Conservation (phyloP, 176 grass and related monocot genomes). For the Leersia perrieri region DNA sequence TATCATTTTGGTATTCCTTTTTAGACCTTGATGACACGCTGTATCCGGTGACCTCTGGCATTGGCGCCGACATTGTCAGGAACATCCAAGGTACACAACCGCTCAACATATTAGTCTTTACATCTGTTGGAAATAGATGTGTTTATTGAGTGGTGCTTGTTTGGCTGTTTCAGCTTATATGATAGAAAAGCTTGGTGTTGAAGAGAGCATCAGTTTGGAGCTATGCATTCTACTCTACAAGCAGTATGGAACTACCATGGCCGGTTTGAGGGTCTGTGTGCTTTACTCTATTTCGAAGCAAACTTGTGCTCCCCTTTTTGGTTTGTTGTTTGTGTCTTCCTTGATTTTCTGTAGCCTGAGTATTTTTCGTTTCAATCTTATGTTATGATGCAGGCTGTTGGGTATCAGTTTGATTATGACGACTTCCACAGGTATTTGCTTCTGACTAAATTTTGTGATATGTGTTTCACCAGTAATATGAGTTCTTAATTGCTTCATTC, state of each 20-base stretch:
- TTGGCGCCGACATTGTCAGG: conserved; percentile 55
- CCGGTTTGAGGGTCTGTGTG: conserved; percentile 61
- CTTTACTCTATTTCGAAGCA: not conserved
- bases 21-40: conserved; percentile 86
- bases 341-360: not conserved
- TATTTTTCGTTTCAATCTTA: not conserved
- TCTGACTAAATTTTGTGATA: not conserved
- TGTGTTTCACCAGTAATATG: not conserved
- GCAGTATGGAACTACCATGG: conserved; percentile 94
- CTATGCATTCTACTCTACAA: conserved; percentile 84
- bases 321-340: not conserved
- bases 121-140: not conserved
- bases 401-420: conserved; percentile 81
- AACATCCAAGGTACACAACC: conserved; percentile 72
- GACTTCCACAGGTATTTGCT: conserved; percentile 65
- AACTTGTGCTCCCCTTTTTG: not conserved
- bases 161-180: conserved; percentile 57
- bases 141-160: not conserved
- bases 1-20: not conserved
- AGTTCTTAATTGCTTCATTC: not conserved
- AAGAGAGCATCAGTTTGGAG: conserved; percentile 53
- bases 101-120: not conserved
- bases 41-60: conserved; percentile 72
- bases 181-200: conserved; percentile 72
- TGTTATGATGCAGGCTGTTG: conserved; percentile 53